A percentile compares a stretch with the other conserved stretches of the same genome.
Evolutionary conservation across 257 asterid genomes (phyloP).

Genomic region (Agastache rugosa): DNA sequence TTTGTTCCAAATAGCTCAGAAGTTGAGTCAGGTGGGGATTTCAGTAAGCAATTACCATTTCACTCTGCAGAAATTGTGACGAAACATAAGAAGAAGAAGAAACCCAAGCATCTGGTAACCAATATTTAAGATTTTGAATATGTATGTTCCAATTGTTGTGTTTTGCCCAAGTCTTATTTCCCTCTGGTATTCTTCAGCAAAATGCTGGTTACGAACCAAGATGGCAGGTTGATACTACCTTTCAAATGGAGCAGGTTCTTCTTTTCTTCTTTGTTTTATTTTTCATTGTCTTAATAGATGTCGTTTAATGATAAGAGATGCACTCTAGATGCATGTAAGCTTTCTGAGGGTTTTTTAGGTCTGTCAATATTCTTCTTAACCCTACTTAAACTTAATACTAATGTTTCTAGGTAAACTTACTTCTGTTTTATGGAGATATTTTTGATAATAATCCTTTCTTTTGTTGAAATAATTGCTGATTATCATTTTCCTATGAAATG

Average conservation of each 20-base stretch:
- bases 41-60: slow-evolving; percentile 67
- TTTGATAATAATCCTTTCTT: background rate
- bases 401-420: background rate
- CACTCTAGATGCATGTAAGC: slow-evolving; percentile 3
- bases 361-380: background rate
- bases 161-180: slow-evolving; percentile 27
- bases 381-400: background rate
- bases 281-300: background rate
- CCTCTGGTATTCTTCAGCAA: slow-evolving; percentile 49
- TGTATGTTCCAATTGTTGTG: slow-evolving; percentile 19
- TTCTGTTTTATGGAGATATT: slow-evolving; percentile 15
- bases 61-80: slow-evolving; percentile 70
- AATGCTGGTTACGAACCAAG: slow-evolving; percentile 71
- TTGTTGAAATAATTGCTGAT: background rate
- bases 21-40: slow-evolving; percentile 74
- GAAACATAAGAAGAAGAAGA: slow-evolving; percentile 89
- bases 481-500: background rate
- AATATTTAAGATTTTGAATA: slow-evolving; percentile 4
- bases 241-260: slow-evolving; percentile 84
- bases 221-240: slow-evolving; percentile 74
- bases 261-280: slow-evolving; percentile 1
- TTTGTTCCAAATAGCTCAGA: slow-evolving; percentile 65
- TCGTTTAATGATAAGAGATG: background rate
- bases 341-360: background rate
- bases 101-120: slow-evolving; percentile 72